These are phyloP conservation scores for Canavalia gladiata DNA, from an alignment of 306 rosid species.

Conservation along the genomic window DNA sequence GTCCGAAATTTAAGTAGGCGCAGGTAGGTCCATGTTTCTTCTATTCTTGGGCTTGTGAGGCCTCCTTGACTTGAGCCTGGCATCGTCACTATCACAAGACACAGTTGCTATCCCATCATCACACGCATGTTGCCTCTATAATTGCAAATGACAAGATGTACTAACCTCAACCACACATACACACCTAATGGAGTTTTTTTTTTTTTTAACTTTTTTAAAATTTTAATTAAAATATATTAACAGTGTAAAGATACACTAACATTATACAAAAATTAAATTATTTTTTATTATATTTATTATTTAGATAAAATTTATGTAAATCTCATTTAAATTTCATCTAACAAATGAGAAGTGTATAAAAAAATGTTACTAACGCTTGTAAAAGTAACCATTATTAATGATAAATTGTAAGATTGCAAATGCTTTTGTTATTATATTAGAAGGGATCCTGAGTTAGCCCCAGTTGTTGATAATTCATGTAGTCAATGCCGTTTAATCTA, in stretches of 20 bases:
- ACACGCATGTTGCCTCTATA: conserved; percentile 44
- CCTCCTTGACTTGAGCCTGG: conserved; percentile 43
- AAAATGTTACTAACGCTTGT: conserved; percentile 25
- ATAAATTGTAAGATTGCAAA: conserved; percentile 48
- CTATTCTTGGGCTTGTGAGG: conserved; percentile 35
- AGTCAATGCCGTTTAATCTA: conserved; percentile 87
- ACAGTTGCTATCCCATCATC: conserved; percentile 42
- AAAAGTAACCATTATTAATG: conserved; percentile 51
- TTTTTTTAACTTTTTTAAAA: too few relatives aligned
- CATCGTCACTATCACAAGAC: conserved; percentile 33
- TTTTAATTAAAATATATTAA: too few relatives aligned
- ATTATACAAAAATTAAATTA: too few relatives aligned
- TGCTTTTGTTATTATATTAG: conserved; percentile 45
- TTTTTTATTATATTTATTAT: too few relatives aligned
- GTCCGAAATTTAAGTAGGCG: conserved; percentile 16
- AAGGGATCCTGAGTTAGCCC: conserved; percentile 65
- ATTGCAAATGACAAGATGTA: conserved; percentile 41
- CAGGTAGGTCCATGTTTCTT: conserved; percentile 51
- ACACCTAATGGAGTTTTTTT: neutral
- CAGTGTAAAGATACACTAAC: too few relatives aligned
- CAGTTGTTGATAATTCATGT: conserved; percentile 82
- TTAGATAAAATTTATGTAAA: neutral
- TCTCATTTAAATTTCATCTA: neutral
- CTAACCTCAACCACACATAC: conserved; percentile 13
- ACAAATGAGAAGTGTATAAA: conserved; percentile 2